Conservation (phyloP, 2,329 filamentous ascomycete species). For the Dryadomyces sulphureus region DNA sequence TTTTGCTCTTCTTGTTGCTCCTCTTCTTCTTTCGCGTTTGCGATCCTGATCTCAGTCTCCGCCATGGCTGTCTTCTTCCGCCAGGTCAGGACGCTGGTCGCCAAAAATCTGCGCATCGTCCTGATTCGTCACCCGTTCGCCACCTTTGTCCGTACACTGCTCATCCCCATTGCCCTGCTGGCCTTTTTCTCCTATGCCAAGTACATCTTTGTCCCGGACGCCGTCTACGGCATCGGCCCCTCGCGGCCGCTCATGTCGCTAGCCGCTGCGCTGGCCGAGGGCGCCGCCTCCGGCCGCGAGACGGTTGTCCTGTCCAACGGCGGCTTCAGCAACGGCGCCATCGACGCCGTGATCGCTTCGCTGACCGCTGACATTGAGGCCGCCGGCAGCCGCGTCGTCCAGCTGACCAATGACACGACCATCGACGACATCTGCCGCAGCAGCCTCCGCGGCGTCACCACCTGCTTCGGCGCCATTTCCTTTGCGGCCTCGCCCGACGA, state of each 20-base stretch:
- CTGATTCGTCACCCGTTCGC: conserved; percentile 36
- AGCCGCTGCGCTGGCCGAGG: conserved; percentile 42
- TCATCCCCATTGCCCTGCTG: conserved; percentile 43
- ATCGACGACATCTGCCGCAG: conserved; percentile 37
- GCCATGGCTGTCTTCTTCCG: conserved; percentile 15
- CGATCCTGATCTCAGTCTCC: not conserved
- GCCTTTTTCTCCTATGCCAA: conserved; percentile 56
- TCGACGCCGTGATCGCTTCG: conserved; percentile 53
- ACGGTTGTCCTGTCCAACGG: conserved; percentile 70
- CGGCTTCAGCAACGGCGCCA: conserved; percentile 52
- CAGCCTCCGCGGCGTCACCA: conserved; percentile 47
- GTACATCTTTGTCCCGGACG: conserved; percentile 70
- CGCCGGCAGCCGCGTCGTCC: conserved; percentile 30
- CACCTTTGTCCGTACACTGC: conserved; percentile 39
- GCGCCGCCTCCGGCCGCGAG: conserved; percentile 40
- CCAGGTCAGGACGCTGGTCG: conserved; percentile 45
- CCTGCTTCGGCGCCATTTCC: conserved; percentile 57
- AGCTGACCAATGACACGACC: conserved; percentile 14
- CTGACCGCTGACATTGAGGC: conserved; percentile 42
- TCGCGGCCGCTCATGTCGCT: conserved; percentile 48
- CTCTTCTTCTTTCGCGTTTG: not conserved
- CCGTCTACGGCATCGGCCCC: conserved; percentile 56
- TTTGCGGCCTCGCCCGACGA: conserved; percentile 64
- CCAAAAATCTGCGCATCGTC: conserved; percentile 47
- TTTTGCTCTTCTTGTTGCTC: not conserved